phyloP scores from a whole-genome alignment of 495 filamentous ascomycete genomes.

The Talaromyces ruber region DNA sequence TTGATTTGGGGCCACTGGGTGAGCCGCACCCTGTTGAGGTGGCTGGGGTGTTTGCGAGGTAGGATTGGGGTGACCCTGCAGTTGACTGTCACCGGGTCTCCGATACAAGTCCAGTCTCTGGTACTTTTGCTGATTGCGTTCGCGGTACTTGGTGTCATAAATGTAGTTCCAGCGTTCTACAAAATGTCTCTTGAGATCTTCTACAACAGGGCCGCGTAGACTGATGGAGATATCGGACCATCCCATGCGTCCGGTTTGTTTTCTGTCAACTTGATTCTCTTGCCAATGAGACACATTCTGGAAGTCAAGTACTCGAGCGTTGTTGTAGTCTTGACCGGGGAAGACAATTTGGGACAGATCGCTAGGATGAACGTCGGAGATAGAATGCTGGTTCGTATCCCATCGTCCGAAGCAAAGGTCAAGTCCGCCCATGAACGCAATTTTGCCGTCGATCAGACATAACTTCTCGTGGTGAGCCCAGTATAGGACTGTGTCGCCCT shows the following conservation, averaged over 20 bases:
- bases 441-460: constrained; percentile 67
- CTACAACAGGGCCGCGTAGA: constrained; percentile 68
- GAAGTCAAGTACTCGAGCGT: constrained; percentile 82
- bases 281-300: constrained; percentile 75
- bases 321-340: constrained; percentile 93
- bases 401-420: constrained; percentile 57
- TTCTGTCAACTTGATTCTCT: constrained; percentile 79
- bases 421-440: constrained; percentile 81
- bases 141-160: constrained; percentile 70
- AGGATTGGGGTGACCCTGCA: constrained; percentile 1
- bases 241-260: constrained; percentile 77
- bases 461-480: constrained; percentile 98
- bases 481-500: constrained; percentile 75
- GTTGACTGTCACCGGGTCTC: constrained; percentile 14
- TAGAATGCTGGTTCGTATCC: constrained; percentile 64
- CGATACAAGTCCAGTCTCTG: constrained; percentile 37
- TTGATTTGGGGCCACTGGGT: constrained; percentile 6
- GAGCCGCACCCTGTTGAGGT: not conserved
- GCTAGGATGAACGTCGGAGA: constrained; percentile 77
- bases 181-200: constrained; percentile 74
- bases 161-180: constrained; percentile 92
- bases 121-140: constrained; percentile 56
- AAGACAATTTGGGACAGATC: constrained; percentile 70
- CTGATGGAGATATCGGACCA: constrained; percentile 88
- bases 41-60: not conserved